Conservation (phyloP, 352 stramenopile genomes). For the Pythium vanterpoolii region DNA sequence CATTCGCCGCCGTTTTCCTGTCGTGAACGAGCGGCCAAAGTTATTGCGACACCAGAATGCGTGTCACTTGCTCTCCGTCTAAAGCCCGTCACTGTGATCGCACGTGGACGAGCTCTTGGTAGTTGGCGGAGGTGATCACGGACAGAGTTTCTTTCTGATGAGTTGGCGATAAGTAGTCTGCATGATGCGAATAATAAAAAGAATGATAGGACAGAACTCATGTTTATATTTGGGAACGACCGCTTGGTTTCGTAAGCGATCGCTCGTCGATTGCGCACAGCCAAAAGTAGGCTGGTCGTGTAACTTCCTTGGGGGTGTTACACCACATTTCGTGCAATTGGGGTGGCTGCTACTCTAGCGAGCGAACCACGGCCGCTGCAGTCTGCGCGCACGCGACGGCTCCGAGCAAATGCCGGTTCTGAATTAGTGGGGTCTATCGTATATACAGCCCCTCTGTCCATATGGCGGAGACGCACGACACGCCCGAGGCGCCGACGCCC, state of each 20-base stretch:
- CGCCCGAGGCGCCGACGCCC: background rate
- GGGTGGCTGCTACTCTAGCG: too few relatives aligned
- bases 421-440: background rate
- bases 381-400: too few relatives aligned
- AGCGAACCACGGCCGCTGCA: too few relatives aligned
- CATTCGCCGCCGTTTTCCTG: constrained; percentile 11
- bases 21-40: constrained; percentile 10
- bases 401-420: background rate
- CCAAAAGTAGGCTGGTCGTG: constrained; percentile 1
- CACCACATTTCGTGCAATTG: too few relatives aligned
- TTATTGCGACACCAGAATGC: constrained; percentile 27
- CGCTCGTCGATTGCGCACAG: too few relatives aligned
- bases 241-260: too few relatives aligned
- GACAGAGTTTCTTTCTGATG: background rate
- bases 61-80: constrained; percentile 19
- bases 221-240: too few relatives aligned
- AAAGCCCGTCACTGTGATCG: background rate
- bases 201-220: too few relatives aligned
- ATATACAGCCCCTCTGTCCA: background rate
- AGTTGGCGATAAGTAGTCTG: background rate
- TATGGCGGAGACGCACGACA: background rate
- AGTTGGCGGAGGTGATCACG: background rate
- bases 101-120: background rate
- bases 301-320: constrained; percentile 4
- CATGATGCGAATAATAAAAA: background rate